Conservation (phyloP, 805 yeast species). For the Jamesozyma spencerorum region DNA sequence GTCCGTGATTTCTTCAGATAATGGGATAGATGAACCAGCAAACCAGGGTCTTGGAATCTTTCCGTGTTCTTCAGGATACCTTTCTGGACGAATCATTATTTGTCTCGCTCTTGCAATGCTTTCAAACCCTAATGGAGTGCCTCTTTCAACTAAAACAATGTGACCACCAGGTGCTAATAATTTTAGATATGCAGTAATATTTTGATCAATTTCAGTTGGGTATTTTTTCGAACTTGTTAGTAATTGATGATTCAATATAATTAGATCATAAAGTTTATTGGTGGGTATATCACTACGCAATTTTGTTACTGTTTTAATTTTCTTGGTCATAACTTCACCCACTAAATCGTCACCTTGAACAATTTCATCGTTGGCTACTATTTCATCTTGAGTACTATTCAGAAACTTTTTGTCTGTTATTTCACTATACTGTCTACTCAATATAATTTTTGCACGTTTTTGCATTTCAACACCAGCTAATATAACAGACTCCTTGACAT, state of each 20-base stretch:
- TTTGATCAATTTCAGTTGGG: slow-evolving; percentile 66
- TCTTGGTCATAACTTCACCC: slow-evolving; percentile 49
- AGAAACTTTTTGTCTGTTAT: slow-evolving; percentile 15
- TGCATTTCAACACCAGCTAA: slow-evolving; percentile 68
- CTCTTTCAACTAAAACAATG: slow-evolving; percentile 74
- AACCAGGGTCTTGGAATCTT: slow-evolving; percentile 65
- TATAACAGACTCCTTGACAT: slow-evolving; percentile 59
- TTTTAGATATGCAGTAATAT: slow-evolving; percentile 47
- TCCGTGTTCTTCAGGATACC: slow-evolving; percentile 42
- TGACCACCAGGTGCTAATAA: slow-evolving; percentile 72
- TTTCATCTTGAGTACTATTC: slow-evolving; percentile 4
- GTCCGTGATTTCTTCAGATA: slow-evolving; percentile 3
- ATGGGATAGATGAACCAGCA: slow-evolving; percentile 35
- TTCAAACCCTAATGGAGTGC: slow-evolving; percentile 85
- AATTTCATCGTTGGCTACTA: slow-evolving; percentile 9
- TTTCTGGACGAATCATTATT: slow-evolving; percentile 78
- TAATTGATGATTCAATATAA: slow-evolving; percentile 74
- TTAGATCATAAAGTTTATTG: slow-evolving; percentile 57
- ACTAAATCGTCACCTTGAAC: slow-evolving; percentile 30
- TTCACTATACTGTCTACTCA: slow-evolving; percentile 61
- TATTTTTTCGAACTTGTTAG: slow-evolving; percentile 49
- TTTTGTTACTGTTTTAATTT: slow-evolving; percentile 45
- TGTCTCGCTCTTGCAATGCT: slow-evolving; percentile 84
- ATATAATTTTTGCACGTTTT: slow-evolving; percentile 64
- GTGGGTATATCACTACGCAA: slow-evolving; percentile 46